Evolutionary conservation across 805 yeast species (phyloP).

Genomic region (Kluyveromyces nonfermentans): DNA sequence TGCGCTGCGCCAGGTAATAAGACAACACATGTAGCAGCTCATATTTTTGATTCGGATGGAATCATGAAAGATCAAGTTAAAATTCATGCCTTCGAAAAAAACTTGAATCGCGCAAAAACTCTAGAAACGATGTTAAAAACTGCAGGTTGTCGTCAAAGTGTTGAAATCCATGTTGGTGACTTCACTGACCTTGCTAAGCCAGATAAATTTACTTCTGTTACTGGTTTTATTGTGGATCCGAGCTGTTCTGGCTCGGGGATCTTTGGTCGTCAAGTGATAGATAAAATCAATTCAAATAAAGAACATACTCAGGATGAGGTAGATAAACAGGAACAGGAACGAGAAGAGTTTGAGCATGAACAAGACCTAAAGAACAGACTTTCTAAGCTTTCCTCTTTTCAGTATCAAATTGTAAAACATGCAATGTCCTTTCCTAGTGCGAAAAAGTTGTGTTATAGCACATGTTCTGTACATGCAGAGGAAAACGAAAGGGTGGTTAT

Average conservation of each 20-base stretch:
- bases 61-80: conserved; percentile 12
- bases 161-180: conserved; percentile 44
- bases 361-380: conserved; percentile 39
- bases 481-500: conserved; percentile 92
- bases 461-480: conserved; percentile 89
- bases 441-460: conserved; percentile 75
- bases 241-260: conserved; percentile 98
- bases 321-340: conserved; percentile 35
- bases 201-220: conserved; percentile 48
- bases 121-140: conserved; percentile 66
- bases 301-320: conserved; percentile 11
- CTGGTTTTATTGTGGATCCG: conserved; percentile 88
- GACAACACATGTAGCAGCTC: conserved; percentile 82
- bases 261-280: conserved; percentile 75
- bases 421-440: conserved; percentile 78
- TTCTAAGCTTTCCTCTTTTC: conserved; percentile 72
- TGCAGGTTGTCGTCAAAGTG: conserved; percentile 52
- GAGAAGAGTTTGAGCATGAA: conserved; percentile 34
- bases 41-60: conserved; percentile 16
- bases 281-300: conserved; percentile 27
- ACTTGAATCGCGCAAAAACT: conserved; percentile 57
- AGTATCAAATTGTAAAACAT: conserved; percentile 78
- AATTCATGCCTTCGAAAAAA: conserved; percentile 83
- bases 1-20: conserved; percentile 99
- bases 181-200: conserved; percentile 36